Evolutionary conservation across 2,329 filamentous ascomycete genomes (phyloP), one percentile per base, ranked within the genome.

Genomic region (Trichoderma polysporum): DNA sequence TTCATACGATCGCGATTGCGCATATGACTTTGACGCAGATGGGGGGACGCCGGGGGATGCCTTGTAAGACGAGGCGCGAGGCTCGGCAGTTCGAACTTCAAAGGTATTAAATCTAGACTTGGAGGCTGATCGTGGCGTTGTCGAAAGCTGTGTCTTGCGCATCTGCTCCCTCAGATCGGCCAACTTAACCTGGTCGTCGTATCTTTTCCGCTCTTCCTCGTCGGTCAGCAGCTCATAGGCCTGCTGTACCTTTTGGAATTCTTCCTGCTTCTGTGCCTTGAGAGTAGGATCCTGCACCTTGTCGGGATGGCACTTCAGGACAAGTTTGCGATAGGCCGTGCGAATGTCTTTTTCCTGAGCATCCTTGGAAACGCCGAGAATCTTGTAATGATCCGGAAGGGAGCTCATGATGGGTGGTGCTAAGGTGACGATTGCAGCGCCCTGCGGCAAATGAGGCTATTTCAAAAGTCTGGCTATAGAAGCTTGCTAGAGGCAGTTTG

Each of bases 201-300:
- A 97, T 71, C 89, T 88, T 67, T 82, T 79, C 68, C 92, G 85
- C 75, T 90, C 88, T 7, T 81, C 83, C 31, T 94, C 91, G 75
- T 97, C 90, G 74, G 88, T 91, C 68, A 99, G 86, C 33, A 95
- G 84, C 79, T 98, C 95, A 79, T 97, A 99, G 59, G 95, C 94
- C 73, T 94, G 88, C 78, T 97, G 94, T 37, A 98, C 92, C 76
- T 88, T 89, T 79, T 97, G 93, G 75, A 98, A 99, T 79, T 97
- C 90, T 72, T 93, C 90, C 73, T 91, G 88, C 78, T 94, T 96
- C 72, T 88, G 82, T 68, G 88, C 87, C 79, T 95, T 96, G 73
- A 91, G 82, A 17, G 87, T 83, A 62, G 90, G 88, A 74, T 97
- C 87, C 71, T 93, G 90, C 69, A 97, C 88, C 81, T 97, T 97